Evolutionary conservation across 2,329 filamentous ascomycete genomes (phyloP).

Genomic region (Colletotrichum sojae): DNA sequence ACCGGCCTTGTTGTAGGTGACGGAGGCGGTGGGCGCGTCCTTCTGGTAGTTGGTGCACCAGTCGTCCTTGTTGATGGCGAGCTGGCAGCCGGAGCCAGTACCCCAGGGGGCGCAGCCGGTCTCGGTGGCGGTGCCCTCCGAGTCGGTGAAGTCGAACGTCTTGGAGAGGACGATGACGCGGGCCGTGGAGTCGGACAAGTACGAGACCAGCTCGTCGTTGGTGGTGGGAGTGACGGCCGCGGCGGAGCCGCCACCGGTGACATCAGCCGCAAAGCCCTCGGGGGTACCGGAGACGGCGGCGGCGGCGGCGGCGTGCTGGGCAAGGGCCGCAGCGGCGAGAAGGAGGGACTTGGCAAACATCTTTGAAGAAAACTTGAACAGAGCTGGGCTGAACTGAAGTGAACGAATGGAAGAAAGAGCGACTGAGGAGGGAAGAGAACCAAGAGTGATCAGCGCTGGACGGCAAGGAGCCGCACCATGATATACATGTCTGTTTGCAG

Average conservation of each 20-base stretch:
- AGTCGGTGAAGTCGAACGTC: conserved; percentile 68
- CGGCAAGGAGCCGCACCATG: conserved; percentile 1
- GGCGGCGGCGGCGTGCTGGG: conserved; percentile 38
- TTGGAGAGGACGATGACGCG: conserved; percentile 72
- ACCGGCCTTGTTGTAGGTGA: conserved; percentile 66
- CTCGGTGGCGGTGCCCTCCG: conserved; percentile 66
- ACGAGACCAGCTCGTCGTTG: conserved; percentile 70
- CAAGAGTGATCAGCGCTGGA: neutral
- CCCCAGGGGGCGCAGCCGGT: conserved; percentile 73
- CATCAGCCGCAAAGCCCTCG: conserved; percentile 62
- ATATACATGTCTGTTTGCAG: conserved; percentile 15
- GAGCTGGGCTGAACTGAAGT: conserved; percentile 17
- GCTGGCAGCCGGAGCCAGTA: conserved; percentile 63
- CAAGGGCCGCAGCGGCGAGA: conserved; percentile 35
- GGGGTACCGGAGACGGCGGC: conserved; percentile 53
- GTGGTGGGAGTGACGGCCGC: conserved; percentile 67
- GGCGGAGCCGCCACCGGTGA: conserved; percentile 72
- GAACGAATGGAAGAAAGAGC: conserved; percentile 29
- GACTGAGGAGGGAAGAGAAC: conserved; percentile 17
- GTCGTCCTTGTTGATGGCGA: conserved; percentile 71
- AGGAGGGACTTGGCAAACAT: conserved; percentile 38
- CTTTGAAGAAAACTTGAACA: conserved; percentile 8
- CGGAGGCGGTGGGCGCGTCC: conserved; percentile 61
- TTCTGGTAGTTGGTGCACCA: conserved; percentile 70
- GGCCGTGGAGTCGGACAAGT: conserved; percentile 67